Conservation (phyloP, 208 protist species). For the Tritrichomonas foetus region DNA sequence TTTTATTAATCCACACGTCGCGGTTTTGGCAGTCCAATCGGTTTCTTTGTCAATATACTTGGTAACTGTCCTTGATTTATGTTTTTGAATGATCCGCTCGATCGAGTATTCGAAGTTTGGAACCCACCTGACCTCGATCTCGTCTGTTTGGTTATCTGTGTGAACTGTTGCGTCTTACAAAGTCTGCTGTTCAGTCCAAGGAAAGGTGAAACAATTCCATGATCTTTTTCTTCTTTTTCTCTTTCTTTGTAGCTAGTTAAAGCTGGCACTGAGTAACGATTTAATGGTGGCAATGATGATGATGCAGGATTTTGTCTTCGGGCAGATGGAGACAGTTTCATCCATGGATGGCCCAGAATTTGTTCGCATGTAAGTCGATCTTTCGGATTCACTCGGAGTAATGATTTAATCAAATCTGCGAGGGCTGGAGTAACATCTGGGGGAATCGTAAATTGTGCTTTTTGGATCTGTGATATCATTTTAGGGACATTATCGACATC, state of each 20-base stretch:
- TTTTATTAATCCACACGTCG: too few relatives aligned
- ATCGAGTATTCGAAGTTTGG: too few relatives aligned
- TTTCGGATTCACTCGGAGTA: background rate
- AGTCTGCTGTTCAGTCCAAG: too few relatives aligned
- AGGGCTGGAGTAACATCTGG: background rate
- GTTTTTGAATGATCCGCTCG: too few relatives aligned
- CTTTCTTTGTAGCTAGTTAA: background rate
- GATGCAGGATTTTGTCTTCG: background rate
- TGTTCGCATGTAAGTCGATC: background rate
- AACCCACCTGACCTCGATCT: too few relatives aligned
- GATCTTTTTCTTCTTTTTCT: background rate
- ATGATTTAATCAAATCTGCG: background rate
- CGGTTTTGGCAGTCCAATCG: too few relatives aligned
- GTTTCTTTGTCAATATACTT: too few relatives aligned
- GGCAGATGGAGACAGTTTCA: background rate
- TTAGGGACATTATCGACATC: background rate
- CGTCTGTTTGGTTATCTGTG: too few relatives aligned
- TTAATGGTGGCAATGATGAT: background rate
- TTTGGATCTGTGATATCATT: background rate
- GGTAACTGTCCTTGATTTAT: too few relatives aligned
- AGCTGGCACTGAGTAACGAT: background rate
- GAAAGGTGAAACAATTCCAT: background rate
- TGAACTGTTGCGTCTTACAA: too few relatives aligned
- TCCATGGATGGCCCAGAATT: background rate
- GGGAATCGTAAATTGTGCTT: background rate